Conservation (phyloP, 768 basidiomycete genomes). For the Cyclocybe cylindracea region DNA sequence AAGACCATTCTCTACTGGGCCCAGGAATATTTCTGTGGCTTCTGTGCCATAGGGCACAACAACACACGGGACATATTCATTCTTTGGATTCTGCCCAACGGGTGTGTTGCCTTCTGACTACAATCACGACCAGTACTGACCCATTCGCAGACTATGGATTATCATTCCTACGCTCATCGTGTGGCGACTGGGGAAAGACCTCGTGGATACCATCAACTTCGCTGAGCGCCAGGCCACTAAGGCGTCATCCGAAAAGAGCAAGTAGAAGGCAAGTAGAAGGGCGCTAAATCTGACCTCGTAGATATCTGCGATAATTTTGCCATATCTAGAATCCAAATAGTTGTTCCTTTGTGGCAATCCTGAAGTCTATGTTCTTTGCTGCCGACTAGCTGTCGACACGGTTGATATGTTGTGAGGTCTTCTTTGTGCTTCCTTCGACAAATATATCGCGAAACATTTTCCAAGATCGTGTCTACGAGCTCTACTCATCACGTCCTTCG, state of each 20-base stretch:
- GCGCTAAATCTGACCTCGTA: neutral
- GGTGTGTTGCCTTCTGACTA: conserved; percentile 42
- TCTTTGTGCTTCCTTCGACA: no score
- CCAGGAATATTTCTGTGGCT: conserved; percentile 79
- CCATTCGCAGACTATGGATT: conserved; percentile 66
- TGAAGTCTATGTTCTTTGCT: no score
- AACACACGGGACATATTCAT: conserved; percentile 45
- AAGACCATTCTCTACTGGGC: conserved; percentile 85
- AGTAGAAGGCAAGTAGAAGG: conserved; percentile 2
- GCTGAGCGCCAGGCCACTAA: conserved; percentile 10
- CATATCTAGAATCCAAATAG: no score
- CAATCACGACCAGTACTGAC: neutral
- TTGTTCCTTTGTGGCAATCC: no score
- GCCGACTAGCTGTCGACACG: no score
- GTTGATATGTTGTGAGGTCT: no score
- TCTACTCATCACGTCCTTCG: no score
- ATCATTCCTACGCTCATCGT: conserved; percentile 66
- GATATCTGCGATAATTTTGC: neutral
- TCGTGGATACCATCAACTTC: conserved; percentile 43
- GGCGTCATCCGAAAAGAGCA: conserved; percentile 8
- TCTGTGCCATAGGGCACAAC: conserved; percentile 80
- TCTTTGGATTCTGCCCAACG: conserved; percentile 79
- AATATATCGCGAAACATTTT: no score
- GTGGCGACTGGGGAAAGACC: conserved; percentile 61
- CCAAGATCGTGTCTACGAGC: no score